Conservation (phyloP, 2,329 filamentous ascomycete genomes). For the Penicillium brasilianum region DNA sequence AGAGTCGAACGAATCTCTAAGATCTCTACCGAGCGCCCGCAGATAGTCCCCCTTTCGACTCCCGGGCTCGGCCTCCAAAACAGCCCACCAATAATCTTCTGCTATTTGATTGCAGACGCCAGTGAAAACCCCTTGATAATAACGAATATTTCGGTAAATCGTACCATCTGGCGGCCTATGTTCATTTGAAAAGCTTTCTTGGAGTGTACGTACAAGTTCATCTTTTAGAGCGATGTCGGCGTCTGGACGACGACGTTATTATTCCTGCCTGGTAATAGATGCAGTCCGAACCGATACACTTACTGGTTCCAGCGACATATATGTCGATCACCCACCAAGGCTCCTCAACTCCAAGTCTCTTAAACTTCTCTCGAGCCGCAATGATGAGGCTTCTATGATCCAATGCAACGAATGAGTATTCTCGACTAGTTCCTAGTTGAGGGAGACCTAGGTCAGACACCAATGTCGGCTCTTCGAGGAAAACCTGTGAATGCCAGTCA, state of each 20-base stretch:
- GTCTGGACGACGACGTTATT: neutral
- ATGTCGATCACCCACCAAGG: neutral
- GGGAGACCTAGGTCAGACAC: neutral
- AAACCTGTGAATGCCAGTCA: neutral
- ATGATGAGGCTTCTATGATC: neutral
- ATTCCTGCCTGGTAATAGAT: neutral
- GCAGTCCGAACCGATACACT: neutral
- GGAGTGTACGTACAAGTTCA: neutral
- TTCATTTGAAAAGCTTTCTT: constrained; percentile 5
- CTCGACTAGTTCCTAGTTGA: neutral
- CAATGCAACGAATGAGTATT: neutral
- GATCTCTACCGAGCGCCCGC: neutral
- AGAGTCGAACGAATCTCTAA: neutral
- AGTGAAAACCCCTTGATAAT: constrained; percentile 1
- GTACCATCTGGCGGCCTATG: constrained; percentile 1
- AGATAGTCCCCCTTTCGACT: neutral
- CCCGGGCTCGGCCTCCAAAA: neutral
- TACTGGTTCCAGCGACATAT: neutral
- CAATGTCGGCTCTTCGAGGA: neutral
- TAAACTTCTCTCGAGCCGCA: neutral
- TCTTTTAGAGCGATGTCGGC: neutral
- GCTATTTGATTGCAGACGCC: neutral
- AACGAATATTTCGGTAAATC: constrained; percentile 7
- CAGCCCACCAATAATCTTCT: constrained; percentile 10
- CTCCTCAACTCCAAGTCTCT: neutral